Conservation (phyloP, 495 filamentous ascomycete genomes). For the Aspergillus diversus region DNA sequence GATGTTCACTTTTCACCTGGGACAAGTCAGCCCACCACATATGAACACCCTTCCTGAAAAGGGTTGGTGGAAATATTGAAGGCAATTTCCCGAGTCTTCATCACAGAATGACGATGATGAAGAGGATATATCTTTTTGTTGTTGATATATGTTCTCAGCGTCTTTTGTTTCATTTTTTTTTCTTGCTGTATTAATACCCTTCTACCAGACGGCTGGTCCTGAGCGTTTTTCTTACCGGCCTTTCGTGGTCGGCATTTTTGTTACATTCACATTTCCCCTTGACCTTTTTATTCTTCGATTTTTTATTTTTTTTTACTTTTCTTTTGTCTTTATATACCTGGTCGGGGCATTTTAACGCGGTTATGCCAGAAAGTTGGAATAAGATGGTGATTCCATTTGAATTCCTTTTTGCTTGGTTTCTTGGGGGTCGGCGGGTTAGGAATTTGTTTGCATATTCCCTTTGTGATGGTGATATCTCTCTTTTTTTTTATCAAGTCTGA, state of each 20-base stretch:
- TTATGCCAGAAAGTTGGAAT: slow-evolving; percentile 48
- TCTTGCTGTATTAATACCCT: slow-evolving; percentile 46
- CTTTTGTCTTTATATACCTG: slow-evolving; percentile 27
- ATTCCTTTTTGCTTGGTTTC: slow-evolving; percentile 35
- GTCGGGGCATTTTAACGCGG: slow-evolving; percentile 43
- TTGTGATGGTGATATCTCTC: slow-evolving; percentile 26
- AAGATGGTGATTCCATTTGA: slow-evolving; percentile 39
- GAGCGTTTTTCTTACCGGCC: slow-evolving; percentile 38
- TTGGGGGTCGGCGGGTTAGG: slow-evolving; percentile 32
- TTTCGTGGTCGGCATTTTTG: slow-evolving; percentile 36
- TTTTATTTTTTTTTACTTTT: slow-evolving; percentile 25
- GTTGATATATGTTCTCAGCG: slow-evolving; percentile 32
- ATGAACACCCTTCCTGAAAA: slow-evolving; percentile 5
- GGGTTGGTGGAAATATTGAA: slow-evolving; percentile 9
- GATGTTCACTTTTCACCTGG: not conserved
- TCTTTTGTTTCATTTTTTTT: slow-evolving; percentile 43
- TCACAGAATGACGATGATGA: slow-evolving; percentile 20
- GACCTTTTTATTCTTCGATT: slow-evolving; percentile 25
- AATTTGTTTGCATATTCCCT: slow-evolving; percentile 30
- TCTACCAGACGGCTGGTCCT: slow-evolving; percentile 40
- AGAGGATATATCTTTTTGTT: slow-evolving; percentile 25
- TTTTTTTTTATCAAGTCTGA: slow-evolving; percentile 20
- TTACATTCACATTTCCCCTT: slow-evolving; percentile 29
- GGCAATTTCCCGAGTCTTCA: slow-evolving; percentile 15
- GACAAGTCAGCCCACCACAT: not conserved